Conservation (phyloP, 495 filamentous ascomycete genomes). For the Bathelium albidoporum region DNA sequence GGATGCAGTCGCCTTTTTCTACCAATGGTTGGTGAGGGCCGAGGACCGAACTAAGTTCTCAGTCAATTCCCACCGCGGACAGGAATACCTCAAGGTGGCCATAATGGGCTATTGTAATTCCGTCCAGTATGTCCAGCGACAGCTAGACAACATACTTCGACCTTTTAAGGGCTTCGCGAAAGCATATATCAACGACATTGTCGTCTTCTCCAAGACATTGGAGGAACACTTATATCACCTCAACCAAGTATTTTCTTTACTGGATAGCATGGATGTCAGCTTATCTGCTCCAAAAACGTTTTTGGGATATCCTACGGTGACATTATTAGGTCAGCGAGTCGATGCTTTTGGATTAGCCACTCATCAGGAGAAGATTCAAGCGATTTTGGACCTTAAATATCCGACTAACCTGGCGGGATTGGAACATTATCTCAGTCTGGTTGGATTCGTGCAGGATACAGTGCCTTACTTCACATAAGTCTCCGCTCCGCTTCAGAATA, state of each 20-base stretch:
- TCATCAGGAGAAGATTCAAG: neutral
- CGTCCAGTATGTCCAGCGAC: neutral
- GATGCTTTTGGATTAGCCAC: neutral
- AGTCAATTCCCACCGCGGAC: neutral
- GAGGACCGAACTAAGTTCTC: neutral
- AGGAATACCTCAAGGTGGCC: neutral
- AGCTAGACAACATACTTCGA: neutral
- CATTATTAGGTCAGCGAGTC: neutral
- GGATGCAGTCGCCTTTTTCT: neutral
- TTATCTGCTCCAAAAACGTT: neutral
- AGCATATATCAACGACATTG: neutral
- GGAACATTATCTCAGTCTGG: neutral
- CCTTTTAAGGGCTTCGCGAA: neutral
- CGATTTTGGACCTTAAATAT: neutral
- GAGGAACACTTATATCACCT: neutral
- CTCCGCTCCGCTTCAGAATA: too few relatives aligned
- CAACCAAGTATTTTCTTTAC: neutral
- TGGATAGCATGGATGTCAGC: neutral
- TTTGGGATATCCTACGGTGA: neutral
- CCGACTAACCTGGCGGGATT: neutral
- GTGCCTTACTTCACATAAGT: too few relatives aligned
- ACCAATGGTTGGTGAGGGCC: neutral
- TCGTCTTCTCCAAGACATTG: too few relatives aligned
- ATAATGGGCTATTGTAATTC: neutral
- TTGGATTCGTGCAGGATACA: too few relatives aligned